Conservation (phyloP, 2,329 filamentous ascomycete species). For the Cordyceps militaris region DNA sequence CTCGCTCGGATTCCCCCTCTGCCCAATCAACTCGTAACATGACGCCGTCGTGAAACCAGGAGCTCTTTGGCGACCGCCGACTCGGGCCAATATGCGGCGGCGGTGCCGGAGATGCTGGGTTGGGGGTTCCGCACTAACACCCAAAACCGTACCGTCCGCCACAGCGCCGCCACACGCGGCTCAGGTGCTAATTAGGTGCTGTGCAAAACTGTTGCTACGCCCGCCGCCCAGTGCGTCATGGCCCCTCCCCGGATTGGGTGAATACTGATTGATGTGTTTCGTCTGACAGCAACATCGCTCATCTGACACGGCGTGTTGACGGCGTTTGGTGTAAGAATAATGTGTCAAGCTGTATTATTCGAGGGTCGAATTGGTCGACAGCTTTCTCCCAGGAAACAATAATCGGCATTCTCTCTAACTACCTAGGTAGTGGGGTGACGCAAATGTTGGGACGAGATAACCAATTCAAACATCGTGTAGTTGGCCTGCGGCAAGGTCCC, state of each 20-base stretch:
- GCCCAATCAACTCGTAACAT: not conserved
- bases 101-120: conserved; percentile 7
- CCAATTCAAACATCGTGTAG: not conserved
- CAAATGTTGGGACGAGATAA: conserved; percentile 1
- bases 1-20: too few species aligned
- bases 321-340: conserved; percentile 3
- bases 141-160: not conserved
- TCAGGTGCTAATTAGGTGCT: not conserved
- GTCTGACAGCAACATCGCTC: not conserved
- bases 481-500: not conserved
- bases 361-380: not conserved
- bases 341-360: conserved; percentile 4
- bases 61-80: not conserved
- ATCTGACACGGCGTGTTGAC: conserved; percentile 2
- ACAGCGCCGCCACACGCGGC: not conserved
- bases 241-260: not conserved
- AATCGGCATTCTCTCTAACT: not conserved
- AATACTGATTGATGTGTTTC: conserved; percentile 1
- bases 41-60: not conserved
- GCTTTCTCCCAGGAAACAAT: not conserved
- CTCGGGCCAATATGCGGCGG: not conserved
- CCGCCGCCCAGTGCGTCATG: not conserved
- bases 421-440: not conserved
- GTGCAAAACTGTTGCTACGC: too few species aligned
- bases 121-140: conserved; percentile 1